Evolutionary conservation across 495 filamentous ascomycete genomes (phyloP).

Genomic region (Sordaria brevicollis): DNA sequence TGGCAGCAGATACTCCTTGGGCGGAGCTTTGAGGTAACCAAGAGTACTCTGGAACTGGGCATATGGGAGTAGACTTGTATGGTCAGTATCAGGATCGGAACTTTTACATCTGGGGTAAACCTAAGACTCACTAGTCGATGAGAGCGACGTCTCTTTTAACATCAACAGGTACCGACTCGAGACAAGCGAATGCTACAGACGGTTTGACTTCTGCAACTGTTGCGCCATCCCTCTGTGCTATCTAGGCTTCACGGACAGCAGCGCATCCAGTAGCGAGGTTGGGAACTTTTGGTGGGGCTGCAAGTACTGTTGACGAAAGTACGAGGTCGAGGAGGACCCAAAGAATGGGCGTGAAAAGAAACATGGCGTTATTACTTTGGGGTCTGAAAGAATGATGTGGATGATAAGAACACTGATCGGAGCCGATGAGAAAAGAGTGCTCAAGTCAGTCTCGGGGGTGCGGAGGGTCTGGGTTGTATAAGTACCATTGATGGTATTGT

Average conservation of each 20-base stretch:
- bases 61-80: conserved; percentile 2
- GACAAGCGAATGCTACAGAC: conserved; percentile 11
- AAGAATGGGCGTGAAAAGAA: no score
- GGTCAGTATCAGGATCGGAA: no score
- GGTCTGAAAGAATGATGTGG: no score
- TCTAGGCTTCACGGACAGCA: neutral
- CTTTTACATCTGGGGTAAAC: neutral
- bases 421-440: no score
- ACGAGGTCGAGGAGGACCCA: no score
- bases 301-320: no score
- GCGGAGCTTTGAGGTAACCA: conserved; percentile 33
- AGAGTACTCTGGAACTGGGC: conserved; percentile 27
- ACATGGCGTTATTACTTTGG: no score
- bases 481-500: no score
- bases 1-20: conserved; percentile 27
- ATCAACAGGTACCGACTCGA: conserved; percentile 12
- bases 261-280: neutral
- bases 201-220: conserved; percentile 8
- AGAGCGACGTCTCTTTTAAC: conserved; percentile 4
- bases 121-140: conserved; percentile 4
- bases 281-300: no score
- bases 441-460: no score
- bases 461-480: no score
- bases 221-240: neutral
- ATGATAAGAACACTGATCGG: no score